Conservation (phyloP, 176 grass and related monocot species). For the Metroxylon sagu region DNA sequence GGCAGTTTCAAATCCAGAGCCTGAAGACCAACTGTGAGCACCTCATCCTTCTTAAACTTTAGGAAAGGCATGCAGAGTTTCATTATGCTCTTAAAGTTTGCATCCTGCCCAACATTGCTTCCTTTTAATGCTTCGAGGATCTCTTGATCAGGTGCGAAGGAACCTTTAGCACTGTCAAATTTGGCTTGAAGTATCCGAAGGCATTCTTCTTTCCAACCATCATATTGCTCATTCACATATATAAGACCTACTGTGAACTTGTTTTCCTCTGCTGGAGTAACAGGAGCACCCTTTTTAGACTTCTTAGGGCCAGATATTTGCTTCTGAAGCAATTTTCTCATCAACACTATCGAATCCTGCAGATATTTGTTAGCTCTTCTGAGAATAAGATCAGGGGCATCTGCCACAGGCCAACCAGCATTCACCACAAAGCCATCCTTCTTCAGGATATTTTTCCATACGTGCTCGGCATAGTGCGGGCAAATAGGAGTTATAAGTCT, state of each 20-base stretch:
- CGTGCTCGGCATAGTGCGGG: slow-evolving; percentile 69
- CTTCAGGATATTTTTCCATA: slow-evolving; percentile 52
- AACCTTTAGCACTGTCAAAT: slow-evolving; percentile 31
- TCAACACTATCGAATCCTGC: slow-evolving; percentile 53
- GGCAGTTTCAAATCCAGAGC: slow-evolving; percentile 63
- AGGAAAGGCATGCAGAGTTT: slow-evolving; percentile 82
- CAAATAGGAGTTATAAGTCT: slow-evolving; percentile 53
- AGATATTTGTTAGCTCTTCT: slow-evolving; percentile 69
- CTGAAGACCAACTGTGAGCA: slow-evolving; percentile 28
- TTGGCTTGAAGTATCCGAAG: slow-evolving; percentile 52
- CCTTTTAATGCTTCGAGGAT: slow-evolving; percentile 42
- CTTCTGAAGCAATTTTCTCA: slow-evolving; percentile 68
- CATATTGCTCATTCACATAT: slow-evolving; percentile 58
- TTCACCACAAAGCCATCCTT: slow-evolving; percentile 56
- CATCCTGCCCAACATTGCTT: slow-evolving; percentile 29
- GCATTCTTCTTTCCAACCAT: slow-evolving; percentile 78
- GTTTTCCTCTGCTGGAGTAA: slow-evolving; percentile 26
- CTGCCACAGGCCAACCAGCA: slow-evolving; percentile 53
- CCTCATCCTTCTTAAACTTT: slow-evolving; percentile 65
- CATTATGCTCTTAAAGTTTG: slow-evolving; percentile 61
- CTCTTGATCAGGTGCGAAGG: slow-evolving; percentile 53
- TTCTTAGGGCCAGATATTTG: slow-evolving; percentile 67
- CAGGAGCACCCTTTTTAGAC: slow-evolving; percentile 53
- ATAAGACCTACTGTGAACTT: slow-evolving; percentile 49
- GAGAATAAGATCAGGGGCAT: slow-evolving; percentile 41